Evolutionary conservation across 2,329 filamentous ascomycete genomes (phyloP).

Genomic region (Fusarium bulbicola): DNA sequence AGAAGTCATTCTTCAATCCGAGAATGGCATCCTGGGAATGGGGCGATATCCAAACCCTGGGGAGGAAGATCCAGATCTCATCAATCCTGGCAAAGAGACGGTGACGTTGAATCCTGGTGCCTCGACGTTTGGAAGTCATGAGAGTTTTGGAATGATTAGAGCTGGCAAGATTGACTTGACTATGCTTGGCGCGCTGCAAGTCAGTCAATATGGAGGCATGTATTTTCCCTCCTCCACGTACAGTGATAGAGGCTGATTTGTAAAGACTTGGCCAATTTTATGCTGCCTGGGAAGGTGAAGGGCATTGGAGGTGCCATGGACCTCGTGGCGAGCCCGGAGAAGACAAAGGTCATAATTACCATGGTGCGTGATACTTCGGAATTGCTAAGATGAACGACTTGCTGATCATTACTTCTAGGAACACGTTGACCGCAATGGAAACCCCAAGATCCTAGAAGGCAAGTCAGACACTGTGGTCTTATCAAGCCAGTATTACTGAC

Average conservation of each 20-base stretch:
- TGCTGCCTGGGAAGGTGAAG: conserved; percentile 91
- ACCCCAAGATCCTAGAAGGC: conserved; percentile 90
- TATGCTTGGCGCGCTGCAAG: conserved; percentile 89
- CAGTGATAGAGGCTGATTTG: background rate
- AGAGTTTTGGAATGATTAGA: conserved; percentile 87
- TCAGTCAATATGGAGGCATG: conserved; percentile 66
- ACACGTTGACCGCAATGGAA: conserved; percentile 92
- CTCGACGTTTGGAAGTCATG: conserved; percentile 79
- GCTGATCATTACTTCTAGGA: conserved; percentile 53
- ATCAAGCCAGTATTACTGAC: background rate
- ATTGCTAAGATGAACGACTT: rapidly evolving
- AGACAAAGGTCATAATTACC: conserved; percentile 89
- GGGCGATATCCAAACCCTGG: conserved; percentile 76
- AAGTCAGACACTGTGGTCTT: background rate
- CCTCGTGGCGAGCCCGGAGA: conserved; percentile 82
- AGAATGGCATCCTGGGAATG: conserved; percentile 78
- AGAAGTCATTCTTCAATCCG: conserved; percentile 81
- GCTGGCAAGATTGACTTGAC: conserved; percentile 83
- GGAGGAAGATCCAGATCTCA: conserved; percentile 82
- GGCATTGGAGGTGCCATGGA: conserved; percentile 95
- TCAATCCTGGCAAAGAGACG: conserved; percentile 92
- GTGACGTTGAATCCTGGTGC: conserved; percentile 83
- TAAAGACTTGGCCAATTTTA: conserved; percentile 84
- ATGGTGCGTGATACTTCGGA: conserved; percentile 57
- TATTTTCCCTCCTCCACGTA: rapidly evolving